These are phyloP conservation scores for Vicia faba DNA, from an alignment of 306 rosid species.

Conservation along the genomic window DNA sequence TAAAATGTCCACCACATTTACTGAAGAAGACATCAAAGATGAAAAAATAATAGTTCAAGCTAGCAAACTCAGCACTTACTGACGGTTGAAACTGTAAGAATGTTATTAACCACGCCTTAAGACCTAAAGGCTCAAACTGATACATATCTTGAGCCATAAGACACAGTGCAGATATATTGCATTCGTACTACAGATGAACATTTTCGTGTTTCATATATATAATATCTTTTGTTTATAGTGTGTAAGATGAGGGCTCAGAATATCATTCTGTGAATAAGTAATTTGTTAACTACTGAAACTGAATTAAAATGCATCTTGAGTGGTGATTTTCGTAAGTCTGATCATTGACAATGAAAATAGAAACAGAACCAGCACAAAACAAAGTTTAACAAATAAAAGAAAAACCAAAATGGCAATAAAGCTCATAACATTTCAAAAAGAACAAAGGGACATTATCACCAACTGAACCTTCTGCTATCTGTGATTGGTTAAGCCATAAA, in stretches of 20 bases:
- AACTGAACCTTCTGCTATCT: slow-evolving; percentile 3
- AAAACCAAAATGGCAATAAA: slow-evolving; percentile 17
- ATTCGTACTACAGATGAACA: slow-evolving; percentile 8
- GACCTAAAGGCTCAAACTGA: background rate
- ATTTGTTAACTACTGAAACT: background rate
- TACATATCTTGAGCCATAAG: slow-evolving; percentile 9
- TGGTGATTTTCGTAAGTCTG: background rate
- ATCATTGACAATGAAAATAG: slow-evolving; percentile 9
- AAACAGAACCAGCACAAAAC: background rate
- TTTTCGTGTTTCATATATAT: slow-evolving; percentile 8
- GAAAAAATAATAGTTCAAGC: slow-evolving; percentile 10
- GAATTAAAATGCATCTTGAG: slow-evolving; percentile 1
- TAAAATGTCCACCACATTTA: slow-evolving; percentile 6
- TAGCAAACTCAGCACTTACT: slow-evolving; percentile 7
- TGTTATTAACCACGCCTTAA: background rate
- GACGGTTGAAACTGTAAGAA: slow-evolving; percentile 3
- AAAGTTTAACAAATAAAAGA: background rate
- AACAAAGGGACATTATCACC: slow-evolving; percentile 6
- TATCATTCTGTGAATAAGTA: background rate
- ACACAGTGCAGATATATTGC: background rate
- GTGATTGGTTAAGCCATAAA: slow-evolving; percentile 5
- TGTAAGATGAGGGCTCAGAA: background rate
- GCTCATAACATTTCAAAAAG: background rate
- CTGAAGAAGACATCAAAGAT: slow-evolving; percentile 1
- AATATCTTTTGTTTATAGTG: background rate